Evolutionary conservation across 192 early-diverging fungal species (phyloP), one percentile per base, ranked within the genome.

Genomic region (Coemansia aciculifera): DNA sequence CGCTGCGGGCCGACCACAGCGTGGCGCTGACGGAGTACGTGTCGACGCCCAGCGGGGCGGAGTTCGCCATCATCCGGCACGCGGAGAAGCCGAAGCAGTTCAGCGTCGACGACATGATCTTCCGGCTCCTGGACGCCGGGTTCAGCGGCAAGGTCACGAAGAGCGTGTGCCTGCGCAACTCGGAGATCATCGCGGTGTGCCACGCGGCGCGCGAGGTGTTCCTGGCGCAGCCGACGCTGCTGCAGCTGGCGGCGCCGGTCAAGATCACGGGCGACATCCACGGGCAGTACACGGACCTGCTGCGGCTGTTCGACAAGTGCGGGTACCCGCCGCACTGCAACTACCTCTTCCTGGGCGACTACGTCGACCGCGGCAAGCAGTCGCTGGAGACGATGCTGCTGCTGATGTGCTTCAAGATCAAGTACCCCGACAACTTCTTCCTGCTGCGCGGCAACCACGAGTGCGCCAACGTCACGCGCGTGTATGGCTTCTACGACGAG

Each of bases 401-500:
- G 65, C 82, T 98, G 63, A 88, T 98, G 62, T 93, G 92, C 76
- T 98, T 94, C 86, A 98, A 98, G 82, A 95, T 92, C 77, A 93
- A 92, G 85, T 95, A 94, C 87, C 96, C 96, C 8, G 93, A 96
- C 68, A 95, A 96, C 69, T 95, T 98, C 37, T 96, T 94, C 34
- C 85, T 98, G 23, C 82, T 98, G 67, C 86, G 96, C 54, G 96
- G 96, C 64, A 98, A 98, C 79, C 96, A 98, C 80, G 96, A 98
- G 83, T 93, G 92, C 69, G 79, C 94, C 63, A 94, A 98, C 72
- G 96, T 98, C 70, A 98, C 96, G 13, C 95, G 96, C 71, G 95
- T 98, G 11, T 98, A 98, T 69, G 96, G 96, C 36, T 97, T 97
- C 71, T 95, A 97, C 71, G 89, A 94, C n/a, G 94, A 96, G 69